A percentile compares a stretch with the other conserved stretches of the same genome.
phyloP scores from a whole-genome alignment of 345 rosid genomes.

The Lepidium africanum region DNA sequence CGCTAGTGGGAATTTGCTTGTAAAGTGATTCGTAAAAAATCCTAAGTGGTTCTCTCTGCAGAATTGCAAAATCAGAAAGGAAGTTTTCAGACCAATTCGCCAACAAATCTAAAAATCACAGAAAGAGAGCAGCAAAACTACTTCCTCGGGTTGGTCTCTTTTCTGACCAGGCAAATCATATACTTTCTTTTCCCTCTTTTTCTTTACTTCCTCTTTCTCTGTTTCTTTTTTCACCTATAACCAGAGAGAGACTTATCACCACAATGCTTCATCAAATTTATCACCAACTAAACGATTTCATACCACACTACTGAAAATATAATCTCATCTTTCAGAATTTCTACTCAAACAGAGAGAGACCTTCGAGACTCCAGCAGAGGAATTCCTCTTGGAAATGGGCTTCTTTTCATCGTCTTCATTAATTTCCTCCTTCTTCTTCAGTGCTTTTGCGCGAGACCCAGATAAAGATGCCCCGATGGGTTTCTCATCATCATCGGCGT shows the following conservation, averaged over 20 bases:
- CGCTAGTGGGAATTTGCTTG: constrained; percentile 70
- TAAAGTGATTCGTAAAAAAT: constrained; percentile 78
- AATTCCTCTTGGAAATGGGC: constrained; percentile 37
- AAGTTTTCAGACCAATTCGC: not conserved
- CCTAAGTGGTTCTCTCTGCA: constrained; percentile 94
- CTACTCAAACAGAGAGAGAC: constrained; percentile 21
- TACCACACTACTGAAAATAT: not conserved
- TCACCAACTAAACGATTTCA: not conserved
- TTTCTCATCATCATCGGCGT: constrained; percentile 24
- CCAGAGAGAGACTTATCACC: constrained; percentile 1
- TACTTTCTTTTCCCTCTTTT: constrained; percentile 71
- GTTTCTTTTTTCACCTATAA: constrained; percentile 38
- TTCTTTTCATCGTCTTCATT: constrained; percentile 36
- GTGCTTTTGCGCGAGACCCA: constrained; percentile 27
- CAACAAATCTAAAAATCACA: not conserved
- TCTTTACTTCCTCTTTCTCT: constrained; percentile 35
- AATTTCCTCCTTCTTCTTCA: constrained; percentile 36
- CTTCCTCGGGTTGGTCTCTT: constrained; percentile 81
- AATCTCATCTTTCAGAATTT: not conserved
- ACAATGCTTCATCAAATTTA: not conserved
- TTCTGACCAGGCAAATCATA: constrained; percentile 89
- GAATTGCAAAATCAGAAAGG: constrained; percentile 4
- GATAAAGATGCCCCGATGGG: constrained; percentile 24
- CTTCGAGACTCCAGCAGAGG: constrained; percentile 38
- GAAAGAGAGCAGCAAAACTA: constrained; percentile 1